Evolutionary conservation across 116 monocot species (phyloP).

Genomic region (Posidonia oceanica): DNA sequence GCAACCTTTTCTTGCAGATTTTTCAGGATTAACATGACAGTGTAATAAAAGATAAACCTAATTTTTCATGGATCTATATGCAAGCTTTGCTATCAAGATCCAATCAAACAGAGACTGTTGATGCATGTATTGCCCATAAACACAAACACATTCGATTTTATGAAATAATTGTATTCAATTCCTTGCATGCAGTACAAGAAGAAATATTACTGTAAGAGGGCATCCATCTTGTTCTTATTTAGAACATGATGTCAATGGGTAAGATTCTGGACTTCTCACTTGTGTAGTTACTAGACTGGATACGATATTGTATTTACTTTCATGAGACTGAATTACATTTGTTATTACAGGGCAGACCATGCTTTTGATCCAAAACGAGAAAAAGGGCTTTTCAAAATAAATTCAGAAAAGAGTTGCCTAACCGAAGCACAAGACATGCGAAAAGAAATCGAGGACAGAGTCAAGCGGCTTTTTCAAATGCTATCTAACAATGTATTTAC

Average conservation of each 20-base stretch:
- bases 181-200: slow-evolving; percentile 10
- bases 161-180: neutral
- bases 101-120: too few relatives aligned
- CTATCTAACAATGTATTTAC: slow-evolving; percentile 45
- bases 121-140: too few relatives aligned
- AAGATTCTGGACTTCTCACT: slow-evolving; percentile 7
- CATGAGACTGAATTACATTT: neutral
- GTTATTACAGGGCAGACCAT: slow-evolving; percentile 27
- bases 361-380: slow-evolving; percentile 68
- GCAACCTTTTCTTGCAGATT: too few relatives aligned
- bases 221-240: slow-evolving; percentile 13
- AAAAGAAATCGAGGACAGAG: slow-evolving; percentile 40
- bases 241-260: slow-evolving; percentile 40
- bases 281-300: neutral
- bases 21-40: too few relatives aligned
- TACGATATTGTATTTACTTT: neutral
- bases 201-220: slow-evolving; percentile 18
- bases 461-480: slow-evolving; percentile 54
- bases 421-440: slow-evolving; percentile 22
- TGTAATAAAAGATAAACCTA: too few relatives aligned
- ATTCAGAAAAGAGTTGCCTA: neutral
- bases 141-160: too few relatives aligned
- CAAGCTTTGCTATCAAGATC: too few relatives aligned
- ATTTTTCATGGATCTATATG: too few relatives aligned
- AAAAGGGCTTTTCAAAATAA: slow-evolving; percentile 16